Percentiles rank a stretch among this genome's conserved stretches.
These are phyloP conservation scores for Xylariaceae sp. DNA, from an alignment of 2,329 filamentous ascomycete species.

Conservation along the genomic window DNA sequence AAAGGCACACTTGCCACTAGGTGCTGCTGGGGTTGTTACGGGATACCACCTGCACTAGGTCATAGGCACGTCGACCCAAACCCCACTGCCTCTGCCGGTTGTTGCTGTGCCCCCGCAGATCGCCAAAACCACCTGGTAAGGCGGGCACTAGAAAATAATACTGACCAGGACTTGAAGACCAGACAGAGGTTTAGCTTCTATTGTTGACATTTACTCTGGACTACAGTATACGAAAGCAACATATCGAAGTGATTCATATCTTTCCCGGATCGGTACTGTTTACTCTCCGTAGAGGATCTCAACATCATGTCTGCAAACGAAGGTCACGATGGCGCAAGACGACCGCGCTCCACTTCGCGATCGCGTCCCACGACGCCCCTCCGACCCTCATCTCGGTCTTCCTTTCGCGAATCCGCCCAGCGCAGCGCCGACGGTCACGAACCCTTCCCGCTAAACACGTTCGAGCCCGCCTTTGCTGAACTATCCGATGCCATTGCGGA, in stretches of 20 bases:
- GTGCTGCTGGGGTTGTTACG: too few species aligned
- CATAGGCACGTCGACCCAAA: background rate
- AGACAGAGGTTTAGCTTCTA: background rate
- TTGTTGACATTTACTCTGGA: background rate
- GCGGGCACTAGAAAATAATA: background rate
- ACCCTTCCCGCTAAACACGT: conserved; percentile 67
- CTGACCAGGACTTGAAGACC: background rate
- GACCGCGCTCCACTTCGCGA: conserved; percentile 31
- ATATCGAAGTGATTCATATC: background rate
- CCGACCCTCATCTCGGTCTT: conserved; percentile 82
- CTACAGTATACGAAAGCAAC: background rate
- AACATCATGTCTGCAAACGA: conserved; percentile 26
- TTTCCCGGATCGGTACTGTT: background rate
- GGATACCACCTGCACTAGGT: background rate
- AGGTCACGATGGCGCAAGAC: conserved; percentile 23
- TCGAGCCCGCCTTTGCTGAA: conserved; percentile 90
- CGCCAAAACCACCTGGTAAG: background rate
- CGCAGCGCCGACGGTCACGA: conserved; percentile 48
- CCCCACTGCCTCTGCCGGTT: background rate
- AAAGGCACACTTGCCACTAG: too few species aligned
- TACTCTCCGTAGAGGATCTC: background rate
- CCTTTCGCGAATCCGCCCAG: conserved; percentile 71
- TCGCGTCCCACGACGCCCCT: conserved; percentile 89
- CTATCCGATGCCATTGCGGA: conserved; percentile 91
- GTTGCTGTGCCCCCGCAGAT: conserved; percentile 2